Conservation (phyloP, 768 basidiomycete species). For the Lactarius psammicola region DNA sequence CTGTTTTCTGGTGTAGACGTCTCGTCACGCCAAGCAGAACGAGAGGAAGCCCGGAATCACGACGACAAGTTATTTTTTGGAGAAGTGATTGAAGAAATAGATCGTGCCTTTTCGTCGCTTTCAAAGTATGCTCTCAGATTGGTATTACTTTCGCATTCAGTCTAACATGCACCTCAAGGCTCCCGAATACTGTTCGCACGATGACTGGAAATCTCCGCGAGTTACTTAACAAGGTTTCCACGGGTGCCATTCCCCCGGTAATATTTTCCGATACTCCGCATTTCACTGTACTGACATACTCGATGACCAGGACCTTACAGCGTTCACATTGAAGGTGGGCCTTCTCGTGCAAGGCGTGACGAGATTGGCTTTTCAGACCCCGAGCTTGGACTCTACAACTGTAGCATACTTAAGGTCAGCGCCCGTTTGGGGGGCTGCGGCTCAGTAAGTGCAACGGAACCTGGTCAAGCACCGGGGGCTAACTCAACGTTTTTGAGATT, state of each 20-base stretch:
- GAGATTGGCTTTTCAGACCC: not conserved
- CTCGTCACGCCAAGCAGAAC: conserved; percentile 8
- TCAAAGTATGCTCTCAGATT: conserved; percentile 6
- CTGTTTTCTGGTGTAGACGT: conserved; percentile 10
- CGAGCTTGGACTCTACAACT: not conserved
- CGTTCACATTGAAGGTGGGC: conserved; percentile 11
- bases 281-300: not conserved
- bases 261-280: not conserved
- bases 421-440: conserved; percentile 21
- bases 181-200: conserved; percentile 13
- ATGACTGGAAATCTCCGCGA: not conserved
- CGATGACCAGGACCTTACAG: conserved; percentile 3
- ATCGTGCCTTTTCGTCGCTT: not conserved
- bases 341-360: conserved; percentile 22
- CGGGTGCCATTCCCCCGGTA: conserved; percentile 7
- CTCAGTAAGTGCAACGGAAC: conserved; percentile 6
- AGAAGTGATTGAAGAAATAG: conserved; percentile 16
- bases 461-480: not conserved
- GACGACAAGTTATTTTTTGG: conserved; percentile 15
- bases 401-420: conserved; percentile 21
- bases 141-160: not conserved
- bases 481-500: not conserved
- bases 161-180: conserved; percentile 4
- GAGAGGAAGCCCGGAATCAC: conserved; percentile 5
- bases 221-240: conserved; percentile 12